Conservation (phyloP, 768 basidiomycete genomes). For the Tulasnella sp. region DNA sequence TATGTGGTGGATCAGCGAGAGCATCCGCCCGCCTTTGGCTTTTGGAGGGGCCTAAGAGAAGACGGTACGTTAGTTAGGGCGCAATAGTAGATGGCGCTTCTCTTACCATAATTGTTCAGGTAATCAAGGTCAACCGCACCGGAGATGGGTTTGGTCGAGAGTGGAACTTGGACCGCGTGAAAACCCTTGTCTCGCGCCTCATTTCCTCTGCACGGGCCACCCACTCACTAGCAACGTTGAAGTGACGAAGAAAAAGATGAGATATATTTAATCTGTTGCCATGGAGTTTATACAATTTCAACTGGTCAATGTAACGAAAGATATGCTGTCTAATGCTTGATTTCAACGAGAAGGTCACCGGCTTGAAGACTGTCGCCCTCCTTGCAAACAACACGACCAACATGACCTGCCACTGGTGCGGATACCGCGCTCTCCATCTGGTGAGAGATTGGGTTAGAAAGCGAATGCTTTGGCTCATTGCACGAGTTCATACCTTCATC, state of each 20-base stretch:
- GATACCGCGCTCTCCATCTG: conserved; percentile 98
- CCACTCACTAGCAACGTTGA: neutral
- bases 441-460: conserved; percentile 17
- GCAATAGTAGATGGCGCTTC: neutral
- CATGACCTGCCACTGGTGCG: conserved; percentile 90
- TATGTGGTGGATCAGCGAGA: conserved; percentile 93
- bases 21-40: conserved; percentile 97
- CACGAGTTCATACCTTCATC: conserved; percentile 64
- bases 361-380: conserved; percentile 94
- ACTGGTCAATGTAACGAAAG: neutral
- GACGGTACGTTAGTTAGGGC: neutral
- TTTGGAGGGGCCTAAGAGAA: conserved; percentile 72
- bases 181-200: neutral
- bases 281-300: neutral
- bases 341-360: conserved; percentile 85
- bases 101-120: neutral
- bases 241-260: neutral
- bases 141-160: neutral
- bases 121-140: neutral
- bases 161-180: neutral
- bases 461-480: conserved; percentile 15
- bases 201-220: no score
- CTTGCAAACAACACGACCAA: conserved; percentile 85
- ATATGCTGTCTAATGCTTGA: conserved; percentile 39
- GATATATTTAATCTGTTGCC: neutral